Percentiles rank a stretch among this genome's conserved stretches.
These are phyloP conservation scores for Talaromyces rugulosus DNA, from an alignment of 2,329 filamentous ascomycete genomes.

Conservation along the genomic window DNA sequence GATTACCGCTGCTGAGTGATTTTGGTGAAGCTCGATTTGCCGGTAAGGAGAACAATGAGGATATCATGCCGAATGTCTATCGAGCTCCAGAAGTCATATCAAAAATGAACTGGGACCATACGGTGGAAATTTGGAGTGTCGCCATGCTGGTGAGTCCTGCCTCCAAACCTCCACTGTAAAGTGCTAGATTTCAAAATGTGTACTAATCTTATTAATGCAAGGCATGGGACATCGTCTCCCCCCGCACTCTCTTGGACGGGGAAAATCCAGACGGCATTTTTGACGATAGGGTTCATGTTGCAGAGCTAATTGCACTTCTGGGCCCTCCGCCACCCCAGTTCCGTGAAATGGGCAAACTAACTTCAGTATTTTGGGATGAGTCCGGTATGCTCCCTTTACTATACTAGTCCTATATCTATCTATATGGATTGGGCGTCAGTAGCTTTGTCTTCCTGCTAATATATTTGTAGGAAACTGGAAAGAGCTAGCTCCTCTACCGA, in stretches of 20 bases:
- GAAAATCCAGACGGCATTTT: background rate
- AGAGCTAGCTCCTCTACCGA: background rate
- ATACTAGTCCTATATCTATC: background rate
- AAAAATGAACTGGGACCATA: slow-evolving; percentile 33
- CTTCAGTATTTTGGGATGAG: slow-evolving; percentile 1
- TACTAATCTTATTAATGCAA: background rate
- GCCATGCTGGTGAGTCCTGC: slow-evolving; percentile 27
- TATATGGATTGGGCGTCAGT: background rate
- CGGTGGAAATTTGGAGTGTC: slow-evolving; percentile 40
- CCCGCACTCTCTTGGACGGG: background rate
- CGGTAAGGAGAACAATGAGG: slow-evolving; percentile 27
- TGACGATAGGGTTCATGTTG: slow-evolving; percentile 5
- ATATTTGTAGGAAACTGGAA: background rate
- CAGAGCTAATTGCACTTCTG: background rate
- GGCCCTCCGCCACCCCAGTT: slow-evolving; percentile 1
- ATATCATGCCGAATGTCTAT: slow-evolving; percentile 43
- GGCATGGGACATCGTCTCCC: background rate
- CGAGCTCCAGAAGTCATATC: slow-evolving; percentile 39
- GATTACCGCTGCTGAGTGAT: slow-evolving; percentile 24
- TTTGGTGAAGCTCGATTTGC: slow-evolving; percentile 33
- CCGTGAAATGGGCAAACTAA: background rate
- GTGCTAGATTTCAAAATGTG: too few species aligned
- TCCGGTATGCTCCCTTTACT: background rate
- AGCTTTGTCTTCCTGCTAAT: background rate
- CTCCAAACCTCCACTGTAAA: too few species aligned